Percentiles rank a stretch among this genome's conserved stretches.
Conservation (phyloP, 192 early-diverging fungal genomes). For the Geranomyces michiganensis region DNA sequence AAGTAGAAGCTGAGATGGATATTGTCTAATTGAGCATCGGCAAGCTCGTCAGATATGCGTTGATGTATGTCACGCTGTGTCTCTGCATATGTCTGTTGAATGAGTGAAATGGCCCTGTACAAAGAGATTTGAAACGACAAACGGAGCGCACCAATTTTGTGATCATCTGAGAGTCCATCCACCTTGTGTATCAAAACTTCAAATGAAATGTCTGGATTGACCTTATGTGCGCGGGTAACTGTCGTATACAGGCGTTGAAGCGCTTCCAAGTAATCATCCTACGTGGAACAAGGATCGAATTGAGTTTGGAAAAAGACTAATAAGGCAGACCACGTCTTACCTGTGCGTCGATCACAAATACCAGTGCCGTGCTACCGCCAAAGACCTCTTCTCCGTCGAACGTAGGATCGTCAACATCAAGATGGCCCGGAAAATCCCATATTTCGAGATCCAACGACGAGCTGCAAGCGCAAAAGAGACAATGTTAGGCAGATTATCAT, state of each 20-base stretch:
- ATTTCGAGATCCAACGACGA: slow-evolving; percentile 85
- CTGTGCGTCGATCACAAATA: slow-evolving; percentile 96
- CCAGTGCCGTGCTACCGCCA: slow-evolving; percentile 63
- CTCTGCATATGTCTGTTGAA: slow-evolving; percentile 50
- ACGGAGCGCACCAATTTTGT: slow-evolving; percentile 88
- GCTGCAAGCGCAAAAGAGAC: slow-evolving; percentile 38
- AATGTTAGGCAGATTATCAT: background rate
- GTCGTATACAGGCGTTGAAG: slow-evolving; percentile 73
- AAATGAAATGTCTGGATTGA: slow-evolving; percentile 84
- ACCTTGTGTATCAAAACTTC: slow-evolving; percentile 98
- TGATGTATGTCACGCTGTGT: slow-evolving; percentile 94
- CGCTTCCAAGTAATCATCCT: slow-evolving; percentile 84
- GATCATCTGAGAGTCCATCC: slow-evolving; percentile 92
- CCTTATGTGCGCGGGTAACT: slow-evolving; percentile 71
- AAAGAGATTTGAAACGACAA: no score
- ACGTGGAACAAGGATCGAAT: background rate
- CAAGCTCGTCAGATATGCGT: slow-evolving; percentile 83
- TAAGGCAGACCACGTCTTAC: slow-evolving; percentile 37
- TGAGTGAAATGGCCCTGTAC: background rate
- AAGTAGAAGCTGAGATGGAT: slow-evolving; percentile 81
- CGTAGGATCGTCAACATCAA: slow-evolving; percentile 74
- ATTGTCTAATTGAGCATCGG: slow-evolving; percentile 73
- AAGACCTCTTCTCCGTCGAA: slow-evolving; percentile 40
- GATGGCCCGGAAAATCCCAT: slow-evolving; percentile 91
- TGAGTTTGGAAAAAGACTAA: background rate